These are phyloP conservation scores for Globisporangium camurandrum DNA, from an alignment of 352 stramenopile species.

Conservation along the genomic window DNA sequence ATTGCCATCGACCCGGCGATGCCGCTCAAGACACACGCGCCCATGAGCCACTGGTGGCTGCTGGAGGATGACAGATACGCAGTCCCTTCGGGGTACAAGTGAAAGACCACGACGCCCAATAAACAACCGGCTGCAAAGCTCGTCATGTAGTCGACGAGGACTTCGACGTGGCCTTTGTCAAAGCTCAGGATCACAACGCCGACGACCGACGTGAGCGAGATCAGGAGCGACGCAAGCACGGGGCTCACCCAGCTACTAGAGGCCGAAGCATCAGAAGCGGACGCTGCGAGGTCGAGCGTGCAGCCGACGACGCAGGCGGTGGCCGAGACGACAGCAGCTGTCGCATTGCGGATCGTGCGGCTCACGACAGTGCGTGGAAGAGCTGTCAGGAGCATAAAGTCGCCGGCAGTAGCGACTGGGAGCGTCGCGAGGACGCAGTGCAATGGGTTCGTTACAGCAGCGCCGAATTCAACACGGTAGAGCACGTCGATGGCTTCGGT, in stretches of 20 bases:
- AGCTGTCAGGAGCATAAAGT: constrained; percentile 9
- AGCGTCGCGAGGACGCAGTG: constrained; percentile 6
- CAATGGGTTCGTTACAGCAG: not conserved
- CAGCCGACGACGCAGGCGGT: not conserved
- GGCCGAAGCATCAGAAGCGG: too few species aligned
- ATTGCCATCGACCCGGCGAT: constrained; percentile 24
- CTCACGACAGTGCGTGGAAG: not conserved
- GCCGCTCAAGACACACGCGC: constrained; percentile 19
- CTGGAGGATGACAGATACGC: constrained; percentile 21
- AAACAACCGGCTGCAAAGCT: constrained; percentile 21
- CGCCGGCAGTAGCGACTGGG: not conserved
- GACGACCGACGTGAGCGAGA: constrained; percentile 15
- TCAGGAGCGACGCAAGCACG: constrained; percentile 13
- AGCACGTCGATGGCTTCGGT: not conserved
- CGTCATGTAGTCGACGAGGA: constrained; percentile 15
- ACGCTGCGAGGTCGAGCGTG: too few species aligned
- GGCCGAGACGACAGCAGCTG: not conserved
- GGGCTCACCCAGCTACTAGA: constrained; percentile 7
- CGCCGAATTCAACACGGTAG: constrained; percentile 12
- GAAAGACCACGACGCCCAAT: constrained; percentile 30
- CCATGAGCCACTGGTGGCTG: constrained; percentile 24
- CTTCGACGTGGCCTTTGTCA: constrained; percentile 10
- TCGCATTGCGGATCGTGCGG: not conserved
- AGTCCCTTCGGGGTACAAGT: constrained; percentile 27
- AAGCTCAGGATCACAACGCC: constrained; percentile 15